phyloP scores from a whole-genome alignment of 1,284 basidiomycete genomes.

The Ganoderma lucidum region DNA sequence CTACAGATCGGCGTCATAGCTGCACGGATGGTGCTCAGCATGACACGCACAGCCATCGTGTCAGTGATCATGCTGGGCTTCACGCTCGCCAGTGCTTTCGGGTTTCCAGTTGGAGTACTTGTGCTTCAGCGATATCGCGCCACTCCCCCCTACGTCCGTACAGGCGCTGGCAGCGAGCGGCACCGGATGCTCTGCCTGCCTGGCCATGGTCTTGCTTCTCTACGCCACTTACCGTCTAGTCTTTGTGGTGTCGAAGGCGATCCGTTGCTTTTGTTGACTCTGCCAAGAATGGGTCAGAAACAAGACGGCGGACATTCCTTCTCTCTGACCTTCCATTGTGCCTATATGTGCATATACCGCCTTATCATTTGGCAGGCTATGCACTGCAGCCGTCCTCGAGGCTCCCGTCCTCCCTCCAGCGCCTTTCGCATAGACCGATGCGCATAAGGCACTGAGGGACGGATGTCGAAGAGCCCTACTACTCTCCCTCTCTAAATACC shows the following conservation, averaged over 20 bases:
- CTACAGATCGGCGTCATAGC: neutral
- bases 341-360: neutral
- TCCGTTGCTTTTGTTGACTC: neutral
- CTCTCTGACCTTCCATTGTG: neutral
- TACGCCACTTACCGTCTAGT: conserved; percentile 2
- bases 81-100: conserved; percentile 4
- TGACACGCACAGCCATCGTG: neutral
- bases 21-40: neutral
- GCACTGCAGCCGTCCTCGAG: neutral
- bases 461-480: neutral
- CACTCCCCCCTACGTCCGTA: neutral
- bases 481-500: neutral
- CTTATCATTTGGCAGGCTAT: neutral
- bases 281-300: neutral
- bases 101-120: neutral
- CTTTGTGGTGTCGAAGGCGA: neutral
- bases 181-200: neutral
- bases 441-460: neutral
- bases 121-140: neutral
- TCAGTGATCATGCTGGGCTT: neutral
- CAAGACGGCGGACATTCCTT: neutral
- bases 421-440: neutral
- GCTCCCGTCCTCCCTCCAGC: neutral
- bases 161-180: neutral
- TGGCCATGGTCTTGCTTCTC: neutral